These are phyloP conservation scores for Mollisia scopiformis DNA, from an alignment of 2,329 filamentous ascomycete species.

Conservation along the genomic window DNA sequence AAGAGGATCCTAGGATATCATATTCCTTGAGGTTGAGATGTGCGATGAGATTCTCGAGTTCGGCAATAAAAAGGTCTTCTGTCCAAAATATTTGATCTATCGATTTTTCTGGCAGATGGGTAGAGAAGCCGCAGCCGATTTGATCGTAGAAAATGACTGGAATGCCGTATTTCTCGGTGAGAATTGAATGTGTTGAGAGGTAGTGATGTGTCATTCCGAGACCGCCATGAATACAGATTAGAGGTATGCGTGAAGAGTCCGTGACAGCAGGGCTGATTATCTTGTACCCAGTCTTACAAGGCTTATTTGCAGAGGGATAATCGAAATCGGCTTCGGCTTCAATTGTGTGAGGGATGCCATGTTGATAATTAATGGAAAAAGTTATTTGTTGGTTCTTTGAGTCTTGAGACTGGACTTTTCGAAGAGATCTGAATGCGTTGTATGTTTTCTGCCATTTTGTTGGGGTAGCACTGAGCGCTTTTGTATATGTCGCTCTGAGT, in stretches of 20 bases:
- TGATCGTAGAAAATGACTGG: conserved; percentile 59
- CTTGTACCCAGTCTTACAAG: conserved; percentile 41
- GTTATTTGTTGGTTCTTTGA: neutral
- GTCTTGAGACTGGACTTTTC: neutral
- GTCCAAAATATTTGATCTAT: conserved; percentile 51
- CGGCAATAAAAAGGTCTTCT: conserved; percentile 48
- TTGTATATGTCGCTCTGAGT: neutral
- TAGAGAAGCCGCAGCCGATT: conserved; percentile 52
- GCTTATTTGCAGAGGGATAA: conserved; percentile 8
- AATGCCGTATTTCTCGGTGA: conserved; percentile 27
- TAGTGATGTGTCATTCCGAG: conserved; percentile 50
- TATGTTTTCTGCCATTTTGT: neutral
- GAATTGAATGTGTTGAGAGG: conserved; percentile 25
- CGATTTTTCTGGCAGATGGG: conserved; percentile 48
- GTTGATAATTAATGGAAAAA: neutral
- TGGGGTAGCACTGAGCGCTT: neutral
- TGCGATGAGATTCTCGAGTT: conserved; percentile 51
- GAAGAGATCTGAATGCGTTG: neutral
- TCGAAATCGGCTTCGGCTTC: conserved; percentile 18
- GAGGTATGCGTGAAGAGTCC: conserved; percentile 23
- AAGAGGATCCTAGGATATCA: conserved; percentile 52
- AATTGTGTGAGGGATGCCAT: neutral
- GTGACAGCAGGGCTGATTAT: conserved; percentile 40
- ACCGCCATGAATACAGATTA: conserved; percentile 48
- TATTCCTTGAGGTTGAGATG: conserved; percentile 44